These are phyloP conservation scores for Pseudonitzschia multistriata DNA, from an alignment of 108 stramenopile genomes.

Conservation along the genomic window DNA sequence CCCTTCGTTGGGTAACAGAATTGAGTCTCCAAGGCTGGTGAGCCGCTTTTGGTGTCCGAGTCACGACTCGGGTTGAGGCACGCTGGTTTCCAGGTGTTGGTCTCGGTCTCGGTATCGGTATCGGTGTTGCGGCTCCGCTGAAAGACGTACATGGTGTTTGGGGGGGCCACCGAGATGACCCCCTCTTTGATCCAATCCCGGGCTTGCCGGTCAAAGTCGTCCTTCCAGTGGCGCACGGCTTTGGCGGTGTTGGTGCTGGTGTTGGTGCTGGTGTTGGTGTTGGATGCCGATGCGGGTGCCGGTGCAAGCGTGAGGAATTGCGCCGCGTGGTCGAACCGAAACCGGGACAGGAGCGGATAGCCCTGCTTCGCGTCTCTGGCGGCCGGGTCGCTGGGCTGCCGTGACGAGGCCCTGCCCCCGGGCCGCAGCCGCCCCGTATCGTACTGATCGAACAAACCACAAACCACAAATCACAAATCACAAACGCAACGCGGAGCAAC, in stretches of 20 bases:
- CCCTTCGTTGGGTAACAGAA: slow-evolving; percentile 44
- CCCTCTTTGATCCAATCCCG: slow-evolving; percentile 55
- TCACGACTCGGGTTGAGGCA: background rate
- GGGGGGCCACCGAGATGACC: slow-evolving; percentile 26
- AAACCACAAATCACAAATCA: too few species aligned
- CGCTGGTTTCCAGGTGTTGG: background rate
- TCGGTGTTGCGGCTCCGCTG: background rate
- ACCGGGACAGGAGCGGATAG: slow-evolving; percentile 22
- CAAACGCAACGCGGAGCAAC: too few species aligned
- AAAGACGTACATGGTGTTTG: background rate
- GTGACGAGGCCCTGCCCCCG: slow-evolving; percentile 71
- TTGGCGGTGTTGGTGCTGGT: background rate
- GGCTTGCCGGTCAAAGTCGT: slow-evolving; percentile 56
- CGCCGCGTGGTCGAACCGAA: slow-evolving; percentile 75
- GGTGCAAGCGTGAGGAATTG: slow-evolving; percentile 52
- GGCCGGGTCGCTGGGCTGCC: slow-evolving; percentile 46
- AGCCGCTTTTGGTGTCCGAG: slow-evolving; percentile 5
- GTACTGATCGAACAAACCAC: slow-evolving; percentile 31
- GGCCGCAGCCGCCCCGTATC: slow-evolving; percentile 83
- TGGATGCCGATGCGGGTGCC: too few species aligned
- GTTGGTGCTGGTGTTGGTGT: background rate
- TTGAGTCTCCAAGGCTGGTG: slow-evolving; percentile 1
- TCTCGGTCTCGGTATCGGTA: too few species aligned
- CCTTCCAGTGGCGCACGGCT: background rate
- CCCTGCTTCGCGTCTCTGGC: background rate